Percentiles rank a stretch among this genome's conserved stretches.
phyloP scores from a whole-genome alignment of 768 basidiomycete species.

The Clitopilus passeckerianus region DNA sequence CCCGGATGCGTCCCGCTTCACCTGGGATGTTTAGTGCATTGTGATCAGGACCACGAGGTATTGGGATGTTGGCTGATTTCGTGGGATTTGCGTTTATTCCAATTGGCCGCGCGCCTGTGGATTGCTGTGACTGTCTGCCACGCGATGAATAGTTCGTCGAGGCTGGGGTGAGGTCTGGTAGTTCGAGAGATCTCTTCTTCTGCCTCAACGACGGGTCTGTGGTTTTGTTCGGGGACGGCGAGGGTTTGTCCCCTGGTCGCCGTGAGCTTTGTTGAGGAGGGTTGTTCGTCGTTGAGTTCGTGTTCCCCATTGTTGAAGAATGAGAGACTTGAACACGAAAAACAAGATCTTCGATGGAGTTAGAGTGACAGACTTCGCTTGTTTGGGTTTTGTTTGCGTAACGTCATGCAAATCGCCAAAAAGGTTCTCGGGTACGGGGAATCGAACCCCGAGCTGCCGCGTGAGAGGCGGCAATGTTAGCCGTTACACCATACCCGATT shows the following conservation, averaged over 20 bases:
- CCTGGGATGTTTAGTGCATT: slow-evolving; percentile 15
- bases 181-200: slow-evolving; percentile 71
- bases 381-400: background rate
- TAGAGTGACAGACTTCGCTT: background rate
- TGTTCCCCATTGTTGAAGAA: slow-evolving; percentile 1
- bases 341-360: background rate
- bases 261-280: background rate
- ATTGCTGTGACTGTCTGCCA: slow-evolving; percentile 9
- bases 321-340: background rate
- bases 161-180: slow-evolving; percentile 57
- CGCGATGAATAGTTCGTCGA: slow-evolving; percentile 21
- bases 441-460: slow-evolving; percentile 57
- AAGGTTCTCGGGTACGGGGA: slow-evolving; percentile 35
- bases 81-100: slow-evolving; percentile 12
- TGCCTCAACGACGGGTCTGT: slow-evolving; percentile 58
- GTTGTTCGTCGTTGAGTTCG: slow-evolving; percentile 1
- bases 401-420: background rate
- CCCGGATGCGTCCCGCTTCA: slow-evolving; percentile 17
- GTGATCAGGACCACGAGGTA: slow-evolving; percentile 21
- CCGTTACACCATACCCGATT: slow-evolving; percentile 48
- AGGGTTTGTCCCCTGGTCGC: slow-evolving; percentile 8
- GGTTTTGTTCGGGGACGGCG: slow-evolving; percentile 33
- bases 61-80: slow-evolving; percentile 34
- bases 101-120: slow-evolving; percentile 7
- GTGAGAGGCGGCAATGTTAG: slow-evolving; percentile 51